Evolutionary conservation across 2,329 filamentous ascomycete species (phyloP).

Genomic region (Phaeosphaeria sp.): DNA sequence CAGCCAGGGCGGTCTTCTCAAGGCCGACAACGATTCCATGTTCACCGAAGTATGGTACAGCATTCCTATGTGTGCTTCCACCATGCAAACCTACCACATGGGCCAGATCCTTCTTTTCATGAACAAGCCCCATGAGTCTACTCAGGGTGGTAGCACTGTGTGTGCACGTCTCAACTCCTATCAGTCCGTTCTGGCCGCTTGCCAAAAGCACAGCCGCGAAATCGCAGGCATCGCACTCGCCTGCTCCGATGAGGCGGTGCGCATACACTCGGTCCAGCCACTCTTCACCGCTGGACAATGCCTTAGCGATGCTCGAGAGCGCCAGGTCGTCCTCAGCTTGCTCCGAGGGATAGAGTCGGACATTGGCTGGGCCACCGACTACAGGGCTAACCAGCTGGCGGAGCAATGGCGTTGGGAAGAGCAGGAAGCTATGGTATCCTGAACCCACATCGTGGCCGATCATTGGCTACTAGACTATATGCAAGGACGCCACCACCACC

Average conservation of each 20-base stretch:
- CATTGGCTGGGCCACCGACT: constrained; percentile 69
- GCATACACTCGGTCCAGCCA: constrained; percentile 65
- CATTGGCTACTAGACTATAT: background rate
- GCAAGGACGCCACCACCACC: background rate
- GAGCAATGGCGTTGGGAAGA: constrained; percentile 55
- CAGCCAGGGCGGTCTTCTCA: constrained; percentile 27
- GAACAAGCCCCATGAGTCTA: constrained; percentile 65
- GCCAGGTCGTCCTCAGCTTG: constrained; percentile 62
- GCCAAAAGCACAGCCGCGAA: constrained; percentile 65
- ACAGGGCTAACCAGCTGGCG: constrained; percentile 63
- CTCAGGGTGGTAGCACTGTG: constrained; percentile 59
- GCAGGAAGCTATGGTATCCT: constrained; percentile 28
- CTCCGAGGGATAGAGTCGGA: constrained; percentile 67
- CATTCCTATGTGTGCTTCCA: constrained; percentile 68
- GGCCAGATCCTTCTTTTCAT: constrained; percentile 67
- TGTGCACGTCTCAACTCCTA: constrained; percentile 64
- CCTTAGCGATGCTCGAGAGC: constrained; percentile 61
- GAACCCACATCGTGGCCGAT: constrained; percentile 12
- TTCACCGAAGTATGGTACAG: constrained; percentile 69
- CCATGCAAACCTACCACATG: constrained; percentile 72
- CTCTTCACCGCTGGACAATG: constrained; percentile 70
- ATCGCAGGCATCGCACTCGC: constrained; percentile 67
- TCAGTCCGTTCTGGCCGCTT: constrained; percentile 62
- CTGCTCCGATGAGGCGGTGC: constrained; percentile 62
- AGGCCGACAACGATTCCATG: constrained; percentile 45